A percentile compares a stretch with the other conserved stretches of the same genome.
Conservation (phyloP, 2,329 filamentous ascomycete species). For the Stylonectria norvegica region DNA sequence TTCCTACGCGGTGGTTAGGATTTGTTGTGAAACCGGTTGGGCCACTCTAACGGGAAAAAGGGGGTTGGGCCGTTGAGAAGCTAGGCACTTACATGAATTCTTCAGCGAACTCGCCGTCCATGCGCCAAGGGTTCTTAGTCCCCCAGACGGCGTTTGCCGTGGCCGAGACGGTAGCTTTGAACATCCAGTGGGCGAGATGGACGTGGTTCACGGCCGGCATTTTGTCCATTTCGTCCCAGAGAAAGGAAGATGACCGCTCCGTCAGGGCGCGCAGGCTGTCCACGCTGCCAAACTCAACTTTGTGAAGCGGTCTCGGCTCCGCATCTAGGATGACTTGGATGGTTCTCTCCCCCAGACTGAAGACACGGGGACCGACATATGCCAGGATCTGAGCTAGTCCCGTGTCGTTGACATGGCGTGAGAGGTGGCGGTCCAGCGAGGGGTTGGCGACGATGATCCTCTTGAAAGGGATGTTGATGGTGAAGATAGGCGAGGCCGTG, state of each 20-base stretch:
- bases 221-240: conserved; percentile 16
- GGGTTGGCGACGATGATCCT: conserved; percentile 27
- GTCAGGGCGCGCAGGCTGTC: conserved; percentile 23
- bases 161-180: conserved; percentile 29
- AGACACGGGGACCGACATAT: conserved; percentile 28
- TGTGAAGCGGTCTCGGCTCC: conserved; percentile 28
- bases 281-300: conserved; percentile 24
- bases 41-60: not conserved
- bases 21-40: conserved; percentile 8
- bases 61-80: too few relatives aligned
- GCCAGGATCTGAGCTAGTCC: conserved; percentile 31
- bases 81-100: conserved; percentile 28
- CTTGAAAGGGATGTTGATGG: conserved; percentile 29
- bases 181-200: conserved; percentile 28
- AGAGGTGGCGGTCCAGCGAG: conserved; percentile 26
- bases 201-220: conserved; percentile 20
- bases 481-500: conserved; percentile 23
- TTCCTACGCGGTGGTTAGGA: conserved; percentile 14
- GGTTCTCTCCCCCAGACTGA: conserved; percentile 21
- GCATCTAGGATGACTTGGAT: conserved; percentile 23
- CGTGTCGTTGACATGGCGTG: conserved; percentile 28
- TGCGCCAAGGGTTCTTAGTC: conserved; percentile 29
- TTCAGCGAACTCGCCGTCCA: conserved; percentile 28
- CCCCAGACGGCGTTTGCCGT: conserved; percentile 32
- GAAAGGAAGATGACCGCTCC: conserved; percentile 19